A percentile compares a stretch with the other conserved stretches of the same genome.
Evolutionary conservation across 2,329 filamentous ascomycete species (phyloP).

Genomic region (Hypoxylon sp.): DNA sequence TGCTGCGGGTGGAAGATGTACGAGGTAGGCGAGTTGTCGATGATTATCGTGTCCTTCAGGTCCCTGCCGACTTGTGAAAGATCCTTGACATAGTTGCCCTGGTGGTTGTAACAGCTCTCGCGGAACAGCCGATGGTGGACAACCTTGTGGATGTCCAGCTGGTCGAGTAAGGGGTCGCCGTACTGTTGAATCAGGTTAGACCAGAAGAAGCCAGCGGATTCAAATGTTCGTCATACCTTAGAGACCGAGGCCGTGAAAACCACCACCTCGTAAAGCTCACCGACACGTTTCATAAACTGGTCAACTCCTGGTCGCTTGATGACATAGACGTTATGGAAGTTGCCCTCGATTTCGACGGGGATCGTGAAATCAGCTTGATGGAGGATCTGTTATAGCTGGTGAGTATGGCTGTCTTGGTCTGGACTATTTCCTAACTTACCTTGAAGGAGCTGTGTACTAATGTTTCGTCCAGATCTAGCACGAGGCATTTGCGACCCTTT

Average conservation of each 20-base stretch:
- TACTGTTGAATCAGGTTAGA: constrained; percentile 66
- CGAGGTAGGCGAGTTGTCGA: constrained; percentile 98
- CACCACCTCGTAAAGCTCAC: constrained; percentile 97
- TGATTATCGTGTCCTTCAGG: constrained; percentile 97
- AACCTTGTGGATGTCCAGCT: constrained; percentile 95
- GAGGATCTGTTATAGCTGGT: constrained; percentile 76
- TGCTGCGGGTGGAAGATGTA: constrained; percentile 99
- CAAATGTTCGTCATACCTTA: constrained; percentile 70
- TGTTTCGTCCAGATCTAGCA: constrained; percentile 95
- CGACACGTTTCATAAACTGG: constrained; percentile 98
- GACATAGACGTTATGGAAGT: constrained; percentile 99
- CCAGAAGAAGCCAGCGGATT: neutral
- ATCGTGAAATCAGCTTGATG: constrained; percentile 99
- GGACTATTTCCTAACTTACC: constrained; percentile 62
- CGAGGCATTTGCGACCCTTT: constrained; percentile 89
- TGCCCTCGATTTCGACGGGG: constrained; percentile 97
- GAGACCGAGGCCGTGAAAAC: constrained; percentile 98
- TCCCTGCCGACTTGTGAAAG: constrained; percentile 96
- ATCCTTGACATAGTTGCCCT: constrained; percentile 99
- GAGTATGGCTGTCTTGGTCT: neutral
- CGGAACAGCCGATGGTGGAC: constrained; percentile 96
- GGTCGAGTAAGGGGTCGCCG: constrained; percentile 92
- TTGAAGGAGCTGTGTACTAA: constrained; percentile 99
- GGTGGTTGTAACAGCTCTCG: constrained; percentile 99
- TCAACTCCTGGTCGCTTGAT: constrained; percentile 99